phyloP scores from a whole-genome alignment of 192 early-diverging fungal species.

The Helicostylum pulchrum region DNA sequence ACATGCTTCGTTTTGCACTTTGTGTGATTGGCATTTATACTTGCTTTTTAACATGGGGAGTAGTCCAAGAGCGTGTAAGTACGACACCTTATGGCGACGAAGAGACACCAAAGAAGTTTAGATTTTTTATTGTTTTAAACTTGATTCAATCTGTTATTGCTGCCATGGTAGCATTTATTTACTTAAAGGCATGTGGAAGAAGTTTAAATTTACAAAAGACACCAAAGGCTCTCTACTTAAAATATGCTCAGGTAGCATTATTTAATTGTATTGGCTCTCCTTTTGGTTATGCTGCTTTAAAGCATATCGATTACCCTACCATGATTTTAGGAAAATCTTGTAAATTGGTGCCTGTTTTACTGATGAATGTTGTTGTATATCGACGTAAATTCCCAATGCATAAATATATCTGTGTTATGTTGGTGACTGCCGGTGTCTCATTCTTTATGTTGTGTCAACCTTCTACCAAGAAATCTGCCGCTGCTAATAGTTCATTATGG shows the following conservation, averaged over 20 bases:
- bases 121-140: slow-evolving; percentile 90
- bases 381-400: slow-evolving; percentile 79
- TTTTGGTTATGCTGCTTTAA: slow-evolving; percentile 91
- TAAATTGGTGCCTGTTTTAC: slow-evolving; percentile 92
- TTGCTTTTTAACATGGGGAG: slow-evolving; percentile 96
- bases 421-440: slow-evolving; percentile 91
- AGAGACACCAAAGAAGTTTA: slow-evolving; percentile 56
- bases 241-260: slow-evolving; percentile 77
- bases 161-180: slow-evolving; percentile 71
- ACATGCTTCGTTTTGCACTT: slow-evolving; percentile 46
- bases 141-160: slow-evolving; percentile 80
- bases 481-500: slow-evolving; percentile 62
- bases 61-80: slow-evolving; percentile 90
- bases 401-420: slow-evolving; percentile 82
- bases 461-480: slow-evolving; percentile 43
- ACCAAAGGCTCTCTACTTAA: slow-evolving; percentile 39
- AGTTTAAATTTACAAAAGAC: slow-evolving; percentile 29
- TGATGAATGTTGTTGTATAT: slow-evolving; percentile 94
- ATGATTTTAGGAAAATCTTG: slow-evolving; percentile 96
- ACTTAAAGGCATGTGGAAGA: slow-evolving; percentile 57
- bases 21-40: slow-evolving; percentile 77
- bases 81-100: slow-evolving; percentile 68
- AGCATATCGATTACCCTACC: slow-evolving; percentile 96
- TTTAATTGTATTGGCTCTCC: slow-evolving; percentile 74
- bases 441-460: slow-evolving; percentile 88